Evolutionary conservation across 805 yeast species (phyloP), one percentile per base, ranked within the genome.

Genomic region (Hanseniaspora occidentalis): DNA sequence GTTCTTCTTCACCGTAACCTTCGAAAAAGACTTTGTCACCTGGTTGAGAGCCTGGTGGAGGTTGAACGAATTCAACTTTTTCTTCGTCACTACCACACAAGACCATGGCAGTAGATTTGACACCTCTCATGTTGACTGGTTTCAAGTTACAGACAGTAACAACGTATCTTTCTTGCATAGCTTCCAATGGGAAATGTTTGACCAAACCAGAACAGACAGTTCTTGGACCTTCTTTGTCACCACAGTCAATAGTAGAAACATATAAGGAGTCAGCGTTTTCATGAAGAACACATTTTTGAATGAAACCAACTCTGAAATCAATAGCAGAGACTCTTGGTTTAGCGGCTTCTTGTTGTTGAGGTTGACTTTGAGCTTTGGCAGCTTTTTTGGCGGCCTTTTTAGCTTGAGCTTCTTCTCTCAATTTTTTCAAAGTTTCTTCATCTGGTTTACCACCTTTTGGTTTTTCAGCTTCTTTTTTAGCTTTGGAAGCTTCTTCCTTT

Each of bases 41-140:
- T 10, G 98, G 78, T 66, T 84, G 73, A 35, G 95, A 76, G 14
- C 86, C 95, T 26, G 73, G 76, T 50, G 99, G 99, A 43, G 97
- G 97, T 61, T 82, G 80, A 49, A 89, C 88, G 54, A 92, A 86
- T 65, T 92, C 97, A 44, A 92, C 96, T 24, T 62, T 62, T 27
- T 65, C 66, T 38, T 73, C 83, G 40, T 69, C 78, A 31, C 96
- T 85, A 20, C 86, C 89, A 71, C 99, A 92, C 51, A 92, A 71
- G 37, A 92, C 97, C 99, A 92, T 92, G 39, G 95, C 99, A 39
- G 77, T 67, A 8, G 96, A 86, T 62, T 85, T 85, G 57, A 92
- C 77, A 49, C 98, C 97, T 67, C 98, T 81, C 99, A 92, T 92
- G 56, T 79, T 79, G 33, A 88, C 98, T 16, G 98, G 98, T 69